A percentile compares a stretch with the other conserved stretches of the same genome.
These are phyloP conservation scores for Phytophthora palmivora DNA, from an alignment of 352 stramenopile genomes.

Conservation along the genomic window DNA sequence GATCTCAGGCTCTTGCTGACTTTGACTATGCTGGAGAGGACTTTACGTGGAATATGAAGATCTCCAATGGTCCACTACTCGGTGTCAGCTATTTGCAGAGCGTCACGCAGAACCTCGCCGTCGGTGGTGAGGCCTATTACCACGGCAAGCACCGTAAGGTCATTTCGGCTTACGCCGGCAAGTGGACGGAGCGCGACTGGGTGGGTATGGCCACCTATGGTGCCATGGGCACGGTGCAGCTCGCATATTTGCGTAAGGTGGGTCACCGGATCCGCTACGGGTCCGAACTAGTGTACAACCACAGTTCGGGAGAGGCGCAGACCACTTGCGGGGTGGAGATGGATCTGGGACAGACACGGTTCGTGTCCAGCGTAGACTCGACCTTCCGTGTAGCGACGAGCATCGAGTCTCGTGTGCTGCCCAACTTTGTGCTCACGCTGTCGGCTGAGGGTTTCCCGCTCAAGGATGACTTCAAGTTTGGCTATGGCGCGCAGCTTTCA, in stretches of 20 bases:
- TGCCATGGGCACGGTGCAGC: constrained; percentile 83
- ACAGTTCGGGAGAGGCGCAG: constrained; percentile 82
- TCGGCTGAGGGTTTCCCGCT: constrained; percentile 85
- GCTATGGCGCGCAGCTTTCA: constrained; percentile 90
- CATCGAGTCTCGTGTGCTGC: constrained; percentile 85
- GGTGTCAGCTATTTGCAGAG: constrained; percentile 90
- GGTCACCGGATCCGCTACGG: constrained; percentile 83
- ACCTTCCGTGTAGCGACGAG: constrained; percentile 84
- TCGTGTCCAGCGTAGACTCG: constrained; percentile 86
- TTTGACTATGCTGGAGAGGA: constrained; percentile 86
- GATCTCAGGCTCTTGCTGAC: constrained; percentile 82
- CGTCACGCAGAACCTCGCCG: constrained; percentile 76
- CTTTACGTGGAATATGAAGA: constrained; percentile 92
- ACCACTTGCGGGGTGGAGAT: constrained; percentile 86
- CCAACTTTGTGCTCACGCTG: constrained; percentile 87
- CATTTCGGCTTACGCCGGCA: constrained; percentile 85
- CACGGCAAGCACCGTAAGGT: constrained; percentile 89
- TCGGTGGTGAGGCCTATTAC: constrained; percentile 90
- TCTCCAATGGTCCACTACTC: constrained; percentile 87
- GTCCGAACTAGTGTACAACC: constrained; percentile 89
- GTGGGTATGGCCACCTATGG: constrained; percentile 76
- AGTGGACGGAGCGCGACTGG: constrained; percentile 80
- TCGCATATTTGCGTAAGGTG: constrained; percentile 90
- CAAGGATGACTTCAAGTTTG: constrained; percentile 93
- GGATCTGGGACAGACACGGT: constrained; percentile 83